phyloP scores from a whole-genome alignment of 495 filamentous ascomycete species.

The Lophiotrema nucula region DNA sequence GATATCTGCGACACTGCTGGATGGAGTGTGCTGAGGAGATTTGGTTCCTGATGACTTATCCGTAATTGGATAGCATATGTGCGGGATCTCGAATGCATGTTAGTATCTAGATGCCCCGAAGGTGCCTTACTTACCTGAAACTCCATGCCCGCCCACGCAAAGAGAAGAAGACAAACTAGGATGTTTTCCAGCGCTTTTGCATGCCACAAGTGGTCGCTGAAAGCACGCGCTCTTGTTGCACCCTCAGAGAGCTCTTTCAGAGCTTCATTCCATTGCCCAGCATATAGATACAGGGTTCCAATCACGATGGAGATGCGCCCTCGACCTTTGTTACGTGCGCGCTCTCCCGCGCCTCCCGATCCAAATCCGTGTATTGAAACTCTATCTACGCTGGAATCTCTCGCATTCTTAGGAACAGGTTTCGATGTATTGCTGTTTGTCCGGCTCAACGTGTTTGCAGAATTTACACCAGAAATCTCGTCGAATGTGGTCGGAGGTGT shows the following conservation, averaged over 20 bases:
- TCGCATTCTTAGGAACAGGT: slow-evolving; percentile 7
- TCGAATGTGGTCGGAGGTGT: slow-evolving; percentile 71
- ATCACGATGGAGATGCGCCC: slow-evolving; percentile 77
- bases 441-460: not conserved
- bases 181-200: slow-evolving; percentile 90
- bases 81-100: slow-evolving; percentile 52
- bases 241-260: slow-evolving; percentile 81
- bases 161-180: slow-evolving; percentile 74
- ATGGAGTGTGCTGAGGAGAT: slow-evolving; percentile 42
- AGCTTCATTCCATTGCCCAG: slow-evolving; percentile 87
- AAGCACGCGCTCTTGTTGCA: slow-evolving; percentile 69
- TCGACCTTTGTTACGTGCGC: slow-evolving; percentile 77
- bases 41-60: slow-evolving; percentile 48
- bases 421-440: slow-evolving; percentile 33
- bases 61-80: slow-evolving; percentile 57
- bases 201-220: slow-evolving; percentile 94
- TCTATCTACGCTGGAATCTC: slow-evolving; percentile 66
- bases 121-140: slow-evolving; percentile 64
- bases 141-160: slow-evolving; percentile 80
- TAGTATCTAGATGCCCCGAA: not conserved
- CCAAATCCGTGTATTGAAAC: slow-evolving; percentile 84
- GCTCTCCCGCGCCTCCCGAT: slow-evolving; percentile 66
- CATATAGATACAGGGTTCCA: slow-evolving; percentile 81
- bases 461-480: slow-evolving; percentile 55
- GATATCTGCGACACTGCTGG: slow-evolving; percentile 44